phyloP scores from a whole-genome alignment of 129 eudicot species.

The Cynara cardunculus region DNA sequence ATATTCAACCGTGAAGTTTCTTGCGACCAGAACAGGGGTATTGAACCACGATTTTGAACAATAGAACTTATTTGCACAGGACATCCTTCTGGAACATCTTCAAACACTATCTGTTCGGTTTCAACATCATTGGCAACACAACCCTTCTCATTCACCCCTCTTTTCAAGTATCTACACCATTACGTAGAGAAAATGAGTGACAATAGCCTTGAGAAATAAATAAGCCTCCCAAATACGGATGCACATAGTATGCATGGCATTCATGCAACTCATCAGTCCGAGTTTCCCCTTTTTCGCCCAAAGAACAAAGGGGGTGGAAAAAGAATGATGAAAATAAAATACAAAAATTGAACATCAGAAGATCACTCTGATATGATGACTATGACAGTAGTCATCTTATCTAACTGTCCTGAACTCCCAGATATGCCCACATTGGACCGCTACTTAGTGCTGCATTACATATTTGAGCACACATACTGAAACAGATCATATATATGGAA shows the following conservation, averaged over 20 bases:
- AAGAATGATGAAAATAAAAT: not conserved
- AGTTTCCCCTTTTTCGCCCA: not conserved
- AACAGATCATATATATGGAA: not conserved
- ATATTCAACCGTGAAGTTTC: constrained; percentile 88
- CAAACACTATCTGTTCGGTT: constrained; percentile 93
- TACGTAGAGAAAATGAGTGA: not conserved
- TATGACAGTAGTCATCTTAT: not conserved
- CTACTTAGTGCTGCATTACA: not conserved
- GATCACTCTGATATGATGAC: constrained; percentile 4
- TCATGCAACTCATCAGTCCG: not conserved
- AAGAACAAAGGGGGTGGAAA: not conserved
- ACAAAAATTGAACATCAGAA: not conserved
- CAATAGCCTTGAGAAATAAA: not conserved
- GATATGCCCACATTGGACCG: not conserved
- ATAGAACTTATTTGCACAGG: constrained; percentile 65
- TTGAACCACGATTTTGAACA: constrained; percentile 96
- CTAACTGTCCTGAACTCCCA: constrained; percentile 1
- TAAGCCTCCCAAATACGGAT: not conserved
- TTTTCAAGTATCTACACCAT: constrained; percentile 73
- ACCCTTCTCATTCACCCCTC: constrained; percentile 94
- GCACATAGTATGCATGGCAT: not conserved
- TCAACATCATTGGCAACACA: constrained; percentile 98
- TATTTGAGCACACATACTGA: not conserved
- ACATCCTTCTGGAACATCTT: constrained; percentile 62
- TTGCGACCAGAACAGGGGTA: constrained; percentile 98